Evolutionary conservation across 441 rosid genomes (phyloP).

Genomic region (Caryocar brasiliense): DNA sequence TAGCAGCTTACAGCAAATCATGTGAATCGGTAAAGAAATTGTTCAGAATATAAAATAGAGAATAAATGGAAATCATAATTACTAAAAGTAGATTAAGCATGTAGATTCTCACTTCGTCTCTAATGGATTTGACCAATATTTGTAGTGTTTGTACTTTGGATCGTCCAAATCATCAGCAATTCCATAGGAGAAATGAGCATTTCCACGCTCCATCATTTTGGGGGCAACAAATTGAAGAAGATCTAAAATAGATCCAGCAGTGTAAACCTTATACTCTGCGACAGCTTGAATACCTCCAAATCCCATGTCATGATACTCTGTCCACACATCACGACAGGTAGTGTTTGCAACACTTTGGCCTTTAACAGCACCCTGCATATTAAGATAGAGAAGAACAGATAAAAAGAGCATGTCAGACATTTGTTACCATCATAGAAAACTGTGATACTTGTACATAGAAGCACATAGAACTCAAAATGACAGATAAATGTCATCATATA

Average conservation of each 20-base stretch:
- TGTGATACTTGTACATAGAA: not conserved
- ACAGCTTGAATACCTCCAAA: constrained; percentile 71
- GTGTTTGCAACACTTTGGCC: constrained; percentile 62
- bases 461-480: constrained; percentile 2
- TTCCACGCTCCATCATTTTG: constrained; percentile 87
- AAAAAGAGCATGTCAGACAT: not conserved
- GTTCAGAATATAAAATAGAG: not conserved
- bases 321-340: constrained; percentile 76
- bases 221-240: constrained; percentile 84
- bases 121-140: constrained; percentile 92
- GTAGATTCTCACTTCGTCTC: constrained; percentile 64
- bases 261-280: constrained; percentile 69
- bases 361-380: constrained; percentile 76
- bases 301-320: constrained; percentile 97
- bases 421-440: not conserved
- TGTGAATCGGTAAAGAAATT: not conserved
- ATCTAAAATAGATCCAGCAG: constrained; percentile 53
- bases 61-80: not conserved
- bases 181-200: constrained; percentile 84
- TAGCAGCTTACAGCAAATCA: too few relatives aligned
- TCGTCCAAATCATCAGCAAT: constrained; percentile 90
- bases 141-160: constrained; percentile 65
- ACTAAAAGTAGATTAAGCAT: not conserved
- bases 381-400: not conserved
- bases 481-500: not conserved